These are phyloP conservation scores for Stropharia rugosoannulata DNA, from an alignment of 768 basidiomycete genomes.

Conservation along the genomic window DNA sequence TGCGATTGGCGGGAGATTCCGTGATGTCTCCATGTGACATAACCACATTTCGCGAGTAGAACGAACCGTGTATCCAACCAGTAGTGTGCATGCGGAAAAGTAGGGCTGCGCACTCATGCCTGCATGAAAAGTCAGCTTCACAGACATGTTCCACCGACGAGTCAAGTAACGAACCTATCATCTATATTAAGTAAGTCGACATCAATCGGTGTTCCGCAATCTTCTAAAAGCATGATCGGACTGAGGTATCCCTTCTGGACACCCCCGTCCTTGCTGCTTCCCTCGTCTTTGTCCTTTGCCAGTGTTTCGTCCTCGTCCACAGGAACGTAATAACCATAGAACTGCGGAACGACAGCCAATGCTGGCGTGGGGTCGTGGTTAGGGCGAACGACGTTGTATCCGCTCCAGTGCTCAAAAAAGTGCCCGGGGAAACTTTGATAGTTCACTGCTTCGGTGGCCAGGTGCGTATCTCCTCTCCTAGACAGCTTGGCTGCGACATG, in stretches of 20 bases:
- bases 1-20: slow-evolving; percentile 12
- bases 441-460: slow-evolving; percentile 38
- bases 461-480: slow-evolving; percentile 32
- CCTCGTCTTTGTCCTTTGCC: neutral
- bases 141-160: neutral
- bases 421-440: slow-evolving; percentile 45
- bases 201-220: slow-evolving; percentile 35
- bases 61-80: slow-evolving; percentile 35
- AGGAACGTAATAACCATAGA: slow-evolving; percentile 57
- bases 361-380: slow-evolving; percentile 44
- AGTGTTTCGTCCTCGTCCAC: slow-evolving; percentile 8
- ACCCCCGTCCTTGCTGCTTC: neutral
- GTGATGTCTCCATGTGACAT: slow-evolving; percentile 32
- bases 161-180: slow-evolving; percentile 28
- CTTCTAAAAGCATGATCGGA: slow-evolving; percentile 42
- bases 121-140: slow-evolving; percentile 4
- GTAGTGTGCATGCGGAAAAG: slow-evolving; percentile 34
- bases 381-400: slow-evolving; percentile 43
- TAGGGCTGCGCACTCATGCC: slow-evolving; percentile 41
- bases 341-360: slow-evolving; percentile 57
- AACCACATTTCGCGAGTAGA: slow-evolving; percentile 38
- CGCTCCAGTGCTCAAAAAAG: slow-evolving; percentile 49
- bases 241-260: slow-evolving; percentile 25
- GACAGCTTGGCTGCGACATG: slow-evolving; percentile 47
- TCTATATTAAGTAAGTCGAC: slow-evolving; percentile 29